A percentile compares a stretch with the other conserved stretches of the same genome.
phyloP scores from a whole-genome alignment of 2,329 filamentous ascomycete genomes.

The Colletotrichum theobromicola region DNA sequence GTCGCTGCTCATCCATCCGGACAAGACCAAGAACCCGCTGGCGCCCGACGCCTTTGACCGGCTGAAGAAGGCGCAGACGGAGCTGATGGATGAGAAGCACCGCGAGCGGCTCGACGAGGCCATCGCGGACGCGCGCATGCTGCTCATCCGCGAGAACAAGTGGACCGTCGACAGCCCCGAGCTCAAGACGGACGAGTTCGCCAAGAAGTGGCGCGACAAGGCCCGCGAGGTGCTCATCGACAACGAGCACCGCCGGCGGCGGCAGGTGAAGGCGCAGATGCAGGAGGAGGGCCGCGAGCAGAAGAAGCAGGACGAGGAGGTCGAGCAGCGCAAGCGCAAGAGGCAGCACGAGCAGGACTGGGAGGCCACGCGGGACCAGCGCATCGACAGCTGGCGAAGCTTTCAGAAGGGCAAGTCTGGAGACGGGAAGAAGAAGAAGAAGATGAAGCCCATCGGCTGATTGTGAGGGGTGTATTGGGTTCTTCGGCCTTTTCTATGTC shows the following conservation, averaged over 20 bases:
- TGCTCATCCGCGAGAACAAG: constrained; percentile 92
- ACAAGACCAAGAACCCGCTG: constrained; percentile 90
- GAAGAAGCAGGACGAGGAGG: constrained; percentile 83
- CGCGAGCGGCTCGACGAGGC: constrained; percentile 88
- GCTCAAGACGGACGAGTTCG: constrained; percentile 83
- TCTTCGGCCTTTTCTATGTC: not conserved
- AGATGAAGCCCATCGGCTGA: constrained; percentile 68
- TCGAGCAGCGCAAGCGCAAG: constrained; percentile 81
- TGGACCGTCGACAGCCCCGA: constrained; percentile 90
- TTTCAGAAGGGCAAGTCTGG: constrained; percentile 79
- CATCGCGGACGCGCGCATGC: constrained; percentile 93
- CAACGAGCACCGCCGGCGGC: constrained; percentile 82
- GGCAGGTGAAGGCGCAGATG: constrained; percentile 92
- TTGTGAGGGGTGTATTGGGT: not conserved
- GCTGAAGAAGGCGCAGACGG: constrained; percentile 90
- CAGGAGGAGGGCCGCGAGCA: constrained; percentile 94
- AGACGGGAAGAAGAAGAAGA: constrained; percentile 59
- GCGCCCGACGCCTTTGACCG: constrained; percentile 97
- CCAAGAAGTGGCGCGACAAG: constrained; percentile 88
- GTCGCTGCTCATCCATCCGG: constrained; percentile 98
- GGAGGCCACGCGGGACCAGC: constrained; percentile 89
- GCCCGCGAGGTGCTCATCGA: constrained; percentile 89
- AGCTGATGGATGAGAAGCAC: constrained; percentile 93
- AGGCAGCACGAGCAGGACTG: constrained; percentile 93
- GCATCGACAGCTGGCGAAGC: constrained; percentile 92